Evolutionary conservation across 768 basidiomycete genomes (phyloP).

Genomic region (Lentinula detonsa): DNA sequence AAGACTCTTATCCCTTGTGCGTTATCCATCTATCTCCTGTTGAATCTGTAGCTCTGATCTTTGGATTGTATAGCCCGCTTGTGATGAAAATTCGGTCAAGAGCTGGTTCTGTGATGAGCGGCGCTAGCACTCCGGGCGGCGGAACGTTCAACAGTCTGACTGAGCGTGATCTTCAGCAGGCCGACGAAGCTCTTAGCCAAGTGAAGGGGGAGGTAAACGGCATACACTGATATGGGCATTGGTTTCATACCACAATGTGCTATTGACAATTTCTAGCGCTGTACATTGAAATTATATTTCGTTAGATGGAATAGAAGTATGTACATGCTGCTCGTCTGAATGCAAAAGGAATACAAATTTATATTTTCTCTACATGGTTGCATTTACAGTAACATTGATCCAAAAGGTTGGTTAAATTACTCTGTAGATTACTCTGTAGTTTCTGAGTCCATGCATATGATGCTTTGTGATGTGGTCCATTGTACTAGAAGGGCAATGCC

Average conservation of each 20-base stretch:
- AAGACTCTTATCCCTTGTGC: slow-evolving; percentile 87
- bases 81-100: slow-evolving; percentile 88
- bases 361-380: no score
- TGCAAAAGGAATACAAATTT: no score
- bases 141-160: slow-evolving; percentile 72
- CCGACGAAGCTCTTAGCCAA: slow-evolving; percentile 82
- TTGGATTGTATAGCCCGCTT: slow-evolving; percentile 52
- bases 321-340: not conserved
- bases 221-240: not conserved
- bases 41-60: not conserved
- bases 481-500: not conserved
- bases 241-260: not conserved
- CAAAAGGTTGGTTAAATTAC: no score
- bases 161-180: slow-evolving; percentile 81
- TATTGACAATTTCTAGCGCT: not conserved
- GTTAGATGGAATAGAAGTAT: not conserved
- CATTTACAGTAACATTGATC: no score
- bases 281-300: not conserved
- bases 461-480: not conserved
- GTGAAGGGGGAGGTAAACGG: slow-evolving; percentile 18
- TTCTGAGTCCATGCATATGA: not conserved
- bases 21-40: slow-evolving; percentile 23
- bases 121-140: slow-evolving; percentile 84
- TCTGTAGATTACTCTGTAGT: no score
- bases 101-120: slow-evolving; percentile 64